Conservation (phyloP, 2,329 filamentous ascomycete genomes). For the Whalleya microplaca region DNA sequence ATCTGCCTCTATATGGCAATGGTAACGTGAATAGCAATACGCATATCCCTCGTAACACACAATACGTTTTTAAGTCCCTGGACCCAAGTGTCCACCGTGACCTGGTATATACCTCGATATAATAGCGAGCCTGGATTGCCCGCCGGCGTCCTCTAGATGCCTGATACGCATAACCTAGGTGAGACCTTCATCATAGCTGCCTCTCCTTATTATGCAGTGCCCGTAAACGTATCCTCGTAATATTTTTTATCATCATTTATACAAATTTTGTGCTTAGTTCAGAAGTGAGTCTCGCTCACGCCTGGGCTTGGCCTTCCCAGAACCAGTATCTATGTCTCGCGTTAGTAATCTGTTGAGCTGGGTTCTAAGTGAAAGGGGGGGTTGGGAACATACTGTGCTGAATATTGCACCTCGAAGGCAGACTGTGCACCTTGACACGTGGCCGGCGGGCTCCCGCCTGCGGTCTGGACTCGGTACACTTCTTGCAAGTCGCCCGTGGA, state of each 20-base stretch:
- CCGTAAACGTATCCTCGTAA: neutral
- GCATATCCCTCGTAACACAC: neutral
- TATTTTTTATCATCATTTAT: constrained; percentile 15
- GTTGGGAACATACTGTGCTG: constrained; percentile 70
- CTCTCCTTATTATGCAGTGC: neutral
- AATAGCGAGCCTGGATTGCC: neutral
- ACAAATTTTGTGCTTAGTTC: constrained; percentile 17
- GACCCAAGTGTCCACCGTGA: neutral
- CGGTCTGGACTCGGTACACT: constrained; percentile 84
- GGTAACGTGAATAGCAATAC: neutral
- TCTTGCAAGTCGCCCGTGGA: constrained; percentile 69
- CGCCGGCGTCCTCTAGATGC: neutral
- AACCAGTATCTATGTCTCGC: constrained; percentile 36
- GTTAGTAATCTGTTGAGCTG: constrained; percentile 7
- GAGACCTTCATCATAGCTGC: neutral
- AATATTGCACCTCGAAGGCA: constrained; percentile 76
- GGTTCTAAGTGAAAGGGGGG: neutral
- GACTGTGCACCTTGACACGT: constrained; percentile 69
- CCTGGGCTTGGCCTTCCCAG: constrained; percentile 24
- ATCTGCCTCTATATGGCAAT: neutral
- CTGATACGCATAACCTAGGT: neutral
- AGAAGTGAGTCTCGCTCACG: constrained; percentile 4
- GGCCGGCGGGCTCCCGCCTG: constrained; percentile 74
- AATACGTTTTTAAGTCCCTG: neutral
- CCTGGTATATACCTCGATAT: neutral